A percentile compares a stretch with the other conserved stretches of the same genome.
Conservation (phyloP, 805 yeast species). For the Ogataea wickerhamii region DNA sequence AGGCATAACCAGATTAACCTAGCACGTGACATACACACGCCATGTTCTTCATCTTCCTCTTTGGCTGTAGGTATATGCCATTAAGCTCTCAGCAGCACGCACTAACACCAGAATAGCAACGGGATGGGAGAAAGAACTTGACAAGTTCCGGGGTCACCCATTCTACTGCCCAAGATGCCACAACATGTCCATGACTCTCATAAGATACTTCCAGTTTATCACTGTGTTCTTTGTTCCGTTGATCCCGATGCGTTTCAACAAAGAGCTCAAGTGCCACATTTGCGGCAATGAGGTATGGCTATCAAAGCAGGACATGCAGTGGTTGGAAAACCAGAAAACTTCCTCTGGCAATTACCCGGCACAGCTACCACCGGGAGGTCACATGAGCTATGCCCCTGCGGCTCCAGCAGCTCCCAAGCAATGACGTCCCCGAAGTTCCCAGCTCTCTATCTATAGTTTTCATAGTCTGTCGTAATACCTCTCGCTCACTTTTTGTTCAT, state of each 20-base stretch:
- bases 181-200: slow-evolving; percentile 23
- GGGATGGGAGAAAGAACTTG: slow-evolving; percentile 11
- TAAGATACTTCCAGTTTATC: slow-evolving; percentile 22
- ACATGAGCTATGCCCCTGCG: background rate
- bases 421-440: too few species aligned
- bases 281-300: slow-evolving; percentile 18
- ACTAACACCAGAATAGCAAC: background rate
- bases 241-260: slow-evolving; percentile 23
- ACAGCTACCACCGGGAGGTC: background rate
- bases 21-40: too few species aligned
- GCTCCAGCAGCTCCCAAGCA: background rate
- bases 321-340: background rate
- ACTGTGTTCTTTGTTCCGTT: slow-evolving; percentile 26
- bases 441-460: too few species aligned
- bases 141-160: slow-evolving; percentile 10
- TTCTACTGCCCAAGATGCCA: slow-evolving; percentile 28
- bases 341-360: background rate
- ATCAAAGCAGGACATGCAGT: slow-evolving; percentile 8
- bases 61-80: slow-evolving; percentile 20
- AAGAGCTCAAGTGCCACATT: slow-evolving; percentile 24
- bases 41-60: slow-evolving; percentile 21
- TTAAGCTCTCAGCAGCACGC: too few species aligned
- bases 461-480: slow-evolving; percentile 21
- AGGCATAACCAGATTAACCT: too few species aligned
- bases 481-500: slow-evolving; percentile 23